Percentiles rank a stretch among this genome's conserved stretches.
Evolutionary conservation across 768 basidiomycete genomes (phyloP).

Genomic region (Cyathus striatus): DNA sequence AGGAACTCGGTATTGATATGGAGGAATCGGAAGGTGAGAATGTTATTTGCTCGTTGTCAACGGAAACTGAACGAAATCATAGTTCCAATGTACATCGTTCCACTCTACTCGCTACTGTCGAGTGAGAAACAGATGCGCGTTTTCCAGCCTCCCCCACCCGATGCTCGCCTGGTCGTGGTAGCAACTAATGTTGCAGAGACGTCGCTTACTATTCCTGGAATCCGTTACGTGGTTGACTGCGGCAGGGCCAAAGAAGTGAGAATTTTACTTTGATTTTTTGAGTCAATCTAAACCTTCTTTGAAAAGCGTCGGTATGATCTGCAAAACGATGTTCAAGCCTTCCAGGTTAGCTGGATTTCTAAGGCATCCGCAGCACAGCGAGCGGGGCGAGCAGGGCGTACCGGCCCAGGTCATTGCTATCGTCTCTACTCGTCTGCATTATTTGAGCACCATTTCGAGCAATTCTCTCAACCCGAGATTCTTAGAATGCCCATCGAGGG

Average conservation of each 20-base stretch:
- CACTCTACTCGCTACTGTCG: slow-evolving; percentile 87
- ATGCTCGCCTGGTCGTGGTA: slow-evolving; percentile 84
- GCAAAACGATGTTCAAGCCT: slow-evolving; percentile 81
- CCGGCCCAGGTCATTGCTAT: slow-evolving; percentile 97
- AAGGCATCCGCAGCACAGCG: slow-evolving; percentile 94
- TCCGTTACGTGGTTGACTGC: slow-evolving; percentile 96
- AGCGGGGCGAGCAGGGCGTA: slow-evolving; percentile 94
- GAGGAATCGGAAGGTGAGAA: slow-evolving; percentile 69
- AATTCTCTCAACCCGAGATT: slow-evolving; percentile 88
- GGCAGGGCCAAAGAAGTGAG: slow-evolving; percentile 90
- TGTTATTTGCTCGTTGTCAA: no score
- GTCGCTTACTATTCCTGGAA: slow-evolving; percentile 93
- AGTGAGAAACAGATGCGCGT: slow-evolving; percentile 95
- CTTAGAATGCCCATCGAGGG: slow-evolving; percentile 95
- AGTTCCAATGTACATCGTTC: slow-evolving; percentile 94
- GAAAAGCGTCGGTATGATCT: slow-evolving; percentile 78
- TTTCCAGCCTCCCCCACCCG: slow-evolving; percentile 79
- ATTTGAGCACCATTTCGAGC: slow-evolving; percentile 87
- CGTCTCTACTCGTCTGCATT: slow-evolving; percentile 94
- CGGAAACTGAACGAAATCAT: no score
- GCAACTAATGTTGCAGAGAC: slow-evolving; percentile 97
- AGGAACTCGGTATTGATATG: slow-evolving; percentile 53
- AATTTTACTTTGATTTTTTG: not conserved
- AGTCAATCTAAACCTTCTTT: not conserved
- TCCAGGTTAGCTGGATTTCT: slow-evolving; percentile 89